A percentile compares a stretch with the other conserved stretches of the same genome.
phyloP scores from a whole-genome alignment of 2,329 filamentous ascomycete species.

The Diplodia scrobiculata region DNA sequence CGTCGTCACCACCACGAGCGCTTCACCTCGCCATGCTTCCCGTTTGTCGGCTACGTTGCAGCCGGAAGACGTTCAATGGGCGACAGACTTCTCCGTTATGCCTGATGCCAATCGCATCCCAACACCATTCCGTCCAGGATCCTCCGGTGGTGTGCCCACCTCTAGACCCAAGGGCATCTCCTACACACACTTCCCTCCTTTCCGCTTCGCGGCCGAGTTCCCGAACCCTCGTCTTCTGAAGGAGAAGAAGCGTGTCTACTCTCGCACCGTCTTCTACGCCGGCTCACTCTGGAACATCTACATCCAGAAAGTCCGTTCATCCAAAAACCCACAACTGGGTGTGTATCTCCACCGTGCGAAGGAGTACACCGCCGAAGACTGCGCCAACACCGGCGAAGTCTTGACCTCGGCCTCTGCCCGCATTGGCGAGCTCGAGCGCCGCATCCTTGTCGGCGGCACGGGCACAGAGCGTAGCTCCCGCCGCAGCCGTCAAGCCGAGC shows the following conservation, averaged over 20 bases:
- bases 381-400: slow-evolving; percentile 28
- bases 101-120: slow-evolving; percentile 42
- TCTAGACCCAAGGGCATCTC: slow-evolving; percentile 46
- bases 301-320: slow-evolving; percentile 60
- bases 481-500: slow-evolving; percentile 35
- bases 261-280: slow-evolving; percentile 61
- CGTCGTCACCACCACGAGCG: slow-evolving; percentile 52
- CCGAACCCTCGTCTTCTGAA: slow-evolving; percentile 59
- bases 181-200: slow-evolving; percentile 60
- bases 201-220: slow-evolving; percentile 62
- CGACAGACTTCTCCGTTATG: slow-evolving; percentile 56
- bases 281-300: slow-evolving; percentile 65
- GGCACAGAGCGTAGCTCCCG: slow-evolving; percentile 30
- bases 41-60: slow-evolving; percentile 56
- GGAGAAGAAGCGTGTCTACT: slow-evolving; percentile 62
- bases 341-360: slow-evolving; percentile 63
- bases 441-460: slow-evolving; percentile 51
- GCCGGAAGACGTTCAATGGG: slow-evolving; percentile 59
- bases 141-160: slow-evolving; percentile 40
- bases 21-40: slow-evolving; percentile 49
- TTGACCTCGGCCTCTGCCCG: slow-evolving; percentile 52
- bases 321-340: slow-evolving; percentile 59
- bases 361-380: slow-evolving; percentile 55
- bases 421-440: slow-evolving; percentile 57
- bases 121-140: slow-evolving; percentile 38